A percentile compares a stretch with the other conserved stretches of the same genome.
phyloP scores from a whole-genome alignment of 2,329 filamentous ascomycete genomes.

The Huntiella bhutanensis region DNA sequence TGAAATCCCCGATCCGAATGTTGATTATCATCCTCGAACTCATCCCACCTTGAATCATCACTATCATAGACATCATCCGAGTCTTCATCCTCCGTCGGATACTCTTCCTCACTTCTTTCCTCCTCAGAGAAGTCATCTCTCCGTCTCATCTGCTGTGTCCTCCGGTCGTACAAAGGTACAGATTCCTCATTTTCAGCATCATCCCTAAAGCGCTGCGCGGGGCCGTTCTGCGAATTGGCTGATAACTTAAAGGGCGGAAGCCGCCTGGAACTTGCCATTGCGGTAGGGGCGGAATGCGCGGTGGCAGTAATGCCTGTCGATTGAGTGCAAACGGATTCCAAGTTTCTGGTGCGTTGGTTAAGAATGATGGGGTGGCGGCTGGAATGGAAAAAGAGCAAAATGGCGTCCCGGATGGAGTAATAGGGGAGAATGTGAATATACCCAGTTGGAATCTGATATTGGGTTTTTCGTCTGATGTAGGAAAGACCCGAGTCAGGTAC shows the following conservation, averaged over 20 bases:
- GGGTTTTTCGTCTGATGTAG: too few species aligned
- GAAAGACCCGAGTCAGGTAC: too few species aligned
- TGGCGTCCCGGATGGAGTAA: neutral
- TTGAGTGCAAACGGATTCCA: neutral
- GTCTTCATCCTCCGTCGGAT: neutral
- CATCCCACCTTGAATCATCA: slow-evolving; percentile 2
- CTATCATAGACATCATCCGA: slow-evolving; percentile 2
- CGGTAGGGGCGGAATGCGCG: neutral
- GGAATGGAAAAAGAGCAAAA: slow-evolving; percentile 37
- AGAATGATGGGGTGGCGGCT: slow-evolving; percentile 16
- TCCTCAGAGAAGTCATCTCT: slow-evolving; percentile 4
- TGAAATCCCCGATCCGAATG: slow-evolving; percentile 24
- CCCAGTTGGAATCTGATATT: too few species aligned
- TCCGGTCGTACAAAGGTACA: slow-evolving; percentile 18
- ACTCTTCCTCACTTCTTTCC: neutral
- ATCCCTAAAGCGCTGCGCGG: slow-evolving; percentile 17
- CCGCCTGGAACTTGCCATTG: slow-evolving; percentile 10
- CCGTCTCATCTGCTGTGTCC: neutral
- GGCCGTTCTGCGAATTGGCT: slow-evolving; percentile 16
- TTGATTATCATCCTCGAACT: slow-evolving; percentile 3
- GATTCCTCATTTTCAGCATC: slow-evolving; percentile 21
- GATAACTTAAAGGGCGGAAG: slow-evolving; percentile 8
- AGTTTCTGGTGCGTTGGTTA: slow-evolving; percentile 19
- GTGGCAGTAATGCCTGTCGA: too few species aligned
- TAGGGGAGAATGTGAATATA: too few species aligned